Evolutionary conservation across 305 asterid species (phyloP).

Genomic region (Coffea humblotiana): DNA sequence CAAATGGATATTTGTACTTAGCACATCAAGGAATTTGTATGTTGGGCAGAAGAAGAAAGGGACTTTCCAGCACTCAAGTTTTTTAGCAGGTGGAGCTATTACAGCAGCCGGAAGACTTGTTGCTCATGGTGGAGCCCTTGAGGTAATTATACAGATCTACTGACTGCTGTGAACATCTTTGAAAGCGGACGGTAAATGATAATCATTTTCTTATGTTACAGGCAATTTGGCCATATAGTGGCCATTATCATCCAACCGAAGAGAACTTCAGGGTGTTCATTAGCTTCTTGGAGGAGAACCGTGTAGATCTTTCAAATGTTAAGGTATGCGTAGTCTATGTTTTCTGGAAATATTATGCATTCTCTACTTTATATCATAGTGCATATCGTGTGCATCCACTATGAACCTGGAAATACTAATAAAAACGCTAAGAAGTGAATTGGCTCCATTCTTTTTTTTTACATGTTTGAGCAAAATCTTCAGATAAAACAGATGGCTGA

Average conservation of each 20-base stretch:
- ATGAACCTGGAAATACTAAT: not conserved
- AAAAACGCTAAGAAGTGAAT: not conserved
- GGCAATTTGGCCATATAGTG: constrained; percentile 65
- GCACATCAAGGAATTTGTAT: constrained; percentile 46
- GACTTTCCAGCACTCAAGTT: constrained; percentile 52
- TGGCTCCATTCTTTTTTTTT: not conserved
- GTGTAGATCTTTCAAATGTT: constrained; percentile 46
- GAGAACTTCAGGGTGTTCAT: constrained; percentile 51
- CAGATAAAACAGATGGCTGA: constrained; percentile 1
- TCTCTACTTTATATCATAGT: not conserved
- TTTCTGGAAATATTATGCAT: not conserved
- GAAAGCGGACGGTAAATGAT: not conserved
- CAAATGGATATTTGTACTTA: constrained; percentile 57
- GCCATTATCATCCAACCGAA: constrained; percentile 58
- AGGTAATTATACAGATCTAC: constrained; percentile 25
- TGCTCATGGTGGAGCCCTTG: constrained; percentile 40
- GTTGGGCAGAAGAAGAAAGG: constrained; percentile 53
- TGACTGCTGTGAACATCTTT: not conserved
- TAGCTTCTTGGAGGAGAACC: constrained; percentile 48
- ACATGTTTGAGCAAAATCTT: not conserved
- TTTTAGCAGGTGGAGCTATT: constrained; percentile 52
- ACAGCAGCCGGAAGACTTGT: constrained; percentile 59
- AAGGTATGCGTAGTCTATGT: constrained; percentile 21
- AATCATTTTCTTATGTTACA: constrained; percentile 13
- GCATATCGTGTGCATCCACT: not conserved